Base-by-base conservation (phyloP, 2,329 filamentous ascomycete species). In the Knufia petricola region DNA sequence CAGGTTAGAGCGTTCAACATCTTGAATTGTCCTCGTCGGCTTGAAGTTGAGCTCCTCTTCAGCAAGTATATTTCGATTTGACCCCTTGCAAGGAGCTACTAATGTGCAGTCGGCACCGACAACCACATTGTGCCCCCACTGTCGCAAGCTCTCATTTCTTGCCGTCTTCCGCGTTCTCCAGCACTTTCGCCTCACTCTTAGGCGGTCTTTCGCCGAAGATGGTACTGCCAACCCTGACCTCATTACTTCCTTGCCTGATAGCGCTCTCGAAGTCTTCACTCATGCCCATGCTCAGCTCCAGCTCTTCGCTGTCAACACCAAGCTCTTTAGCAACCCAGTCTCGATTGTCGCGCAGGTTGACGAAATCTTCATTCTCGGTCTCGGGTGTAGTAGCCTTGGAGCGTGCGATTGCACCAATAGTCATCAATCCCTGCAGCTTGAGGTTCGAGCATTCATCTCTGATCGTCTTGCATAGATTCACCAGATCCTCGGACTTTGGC, bases 281-380 rank as follows among this genome's bases (percentile, higher is more conserved):
- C 92, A 98, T 98, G 4, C 90, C 90, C 90, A 98, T 98, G 67
- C 89, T 95, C 67, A 96, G 66, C 71, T 95, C 88, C 59, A 95
- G 63, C 52, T 75, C 74, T n/a, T 70, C 67, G 2, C 54, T 56
- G 13, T 70, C 63, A 34, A 79, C 57, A 0, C 72, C 78, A 45
- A 89, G 60, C 56, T 81, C 82, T 60, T 68, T 61, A 2, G 74
- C 77, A 1, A 95, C 79, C 12, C 78, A 66, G 63, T 94, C 85
- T 49, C 86, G 73, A 63, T 85, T 82, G 60, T 83, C 75, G 44
- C 70, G 72, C 61, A 98, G 66, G 3, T 69, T 64, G 3, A 80
- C 65, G 63, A 96, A 96, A 67, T 98, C 92, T 65, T 94, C 87
- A 64, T 96, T 96, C 67, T 90, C 84, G n/a, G 73, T 83, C 58